Percentiles rank a stretch among this genome's conserved stretches.
These are phyloP conservation scores for Silene uniflora DNA, from an alignment of 148 eudicot genomes.

Conservation along the genomic window DNA sequence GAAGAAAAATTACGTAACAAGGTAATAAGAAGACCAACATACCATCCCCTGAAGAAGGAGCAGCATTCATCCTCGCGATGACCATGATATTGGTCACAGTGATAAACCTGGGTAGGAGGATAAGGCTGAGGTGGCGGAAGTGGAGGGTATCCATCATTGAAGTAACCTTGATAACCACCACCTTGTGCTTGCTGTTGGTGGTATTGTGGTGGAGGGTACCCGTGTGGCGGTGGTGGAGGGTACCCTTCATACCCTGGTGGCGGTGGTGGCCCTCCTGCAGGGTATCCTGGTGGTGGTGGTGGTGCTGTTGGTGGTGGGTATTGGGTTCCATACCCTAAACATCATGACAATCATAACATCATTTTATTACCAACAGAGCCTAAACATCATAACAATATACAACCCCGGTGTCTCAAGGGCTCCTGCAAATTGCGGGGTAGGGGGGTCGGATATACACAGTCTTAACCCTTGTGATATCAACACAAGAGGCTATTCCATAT, in stretches of 20 bases:
- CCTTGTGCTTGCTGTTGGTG: conserved; percentile 33
- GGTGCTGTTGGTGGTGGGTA: conserved; percentile 45
- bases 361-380: background rate
- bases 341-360: conserved; percentile 7
- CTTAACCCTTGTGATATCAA: too few species aligned
- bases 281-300: conserved; percentile 30
- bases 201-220: conserved; percentile 30
- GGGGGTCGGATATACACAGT: too few species aligned
- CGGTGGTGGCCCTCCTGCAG: background rate
- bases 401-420: too few species aligned
- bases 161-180: conserved; percentile 64
- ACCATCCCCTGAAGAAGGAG: conserved; percentile 60
- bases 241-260: conserved; percentile 35
- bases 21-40: conserved; percentile 11
- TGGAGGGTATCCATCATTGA: conserved; percentile 49
- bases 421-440: too few species aligned
- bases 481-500: too few species aligned
- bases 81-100: conserved; percentile 46
- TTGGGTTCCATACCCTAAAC: conserved; percentile 36
- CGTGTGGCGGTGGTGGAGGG: conserved; percentile 34
- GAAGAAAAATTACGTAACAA: background rate
- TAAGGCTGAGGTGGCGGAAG: conserved; percentile 50
- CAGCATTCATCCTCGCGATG: conserved; percentile 22
- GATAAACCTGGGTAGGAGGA: conserved; percentile 41
- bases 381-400: too few species aligned